A percentile compares a stretch with the other conserved stretches of the same genome.
Evolutionary conservation across 169 alveolate species (phyloP).

Genomic region (Plasmodium reichenowi): DNA sequence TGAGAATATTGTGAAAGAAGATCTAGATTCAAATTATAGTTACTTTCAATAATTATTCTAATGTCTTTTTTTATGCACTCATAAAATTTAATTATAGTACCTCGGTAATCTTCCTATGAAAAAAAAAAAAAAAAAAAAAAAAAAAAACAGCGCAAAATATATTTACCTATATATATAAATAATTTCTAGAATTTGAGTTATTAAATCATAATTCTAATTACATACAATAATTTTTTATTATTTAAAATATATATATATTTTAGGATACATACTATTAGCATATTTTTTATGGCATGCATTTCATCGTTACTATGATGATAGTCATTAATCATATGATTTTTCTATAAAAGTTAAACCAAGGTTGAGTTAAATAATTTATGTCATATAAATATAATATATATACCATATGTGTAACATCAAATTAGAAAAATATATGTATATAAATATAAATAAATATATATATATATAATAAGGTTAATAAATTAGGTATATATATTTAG

Average conservation of each 20-base stretch:
- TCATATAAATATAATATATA: too few relatives aligned
- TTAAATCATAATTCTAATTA: not conserved
- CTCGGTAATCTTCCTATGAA: slow-evolving; percentile 62
- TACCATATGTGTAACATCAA: too few relatives aligned
- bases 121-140: not conserved
- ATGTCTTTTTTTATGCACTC: slow-evolving; percentile 71
- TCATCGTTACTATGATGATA: slow-evolving; percentile 17
- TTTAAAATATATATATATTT: slow-evolving; percentile 4
- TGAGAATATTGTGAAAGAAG: slow-evolving; percentile 52
- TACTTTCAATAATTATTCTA: slow-evolving; percentile 19
- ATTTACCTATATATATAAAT: too few relatives aligned
- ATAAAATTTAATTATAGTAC: slow-evolving; percentile 40
- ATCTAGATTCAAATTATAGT: slow-evolving; percentile 32
- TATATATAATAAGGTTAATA: too few relatives aligned
- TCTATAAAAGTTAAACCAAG: slow-evolving; percentile 35
- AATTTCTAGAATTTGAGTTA: too few relatives aligned
- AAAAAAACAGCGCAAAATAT: not conserved
- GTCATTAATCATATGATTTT: slow-evolving; percentile 2
- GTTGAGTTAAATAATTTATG: slow-evolving; percentile 5
- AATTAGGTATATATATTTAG: too few relatives aligned
- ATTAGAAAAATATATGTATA: too few relatives aligned
- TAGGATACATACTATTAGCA: slow-evolving; percentile 53
- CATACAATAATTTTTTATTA: not conserved
- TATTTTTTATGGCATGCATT: slow-evolving; percentile 22
- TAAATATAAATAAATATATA: too few relatives aligned